Evolutionary conservation across 2,329 filamentous ascomycete genomes (phyloP), one percentile per base, ranked within the genome.

Genomic region (Didymella exigua): DNA sequence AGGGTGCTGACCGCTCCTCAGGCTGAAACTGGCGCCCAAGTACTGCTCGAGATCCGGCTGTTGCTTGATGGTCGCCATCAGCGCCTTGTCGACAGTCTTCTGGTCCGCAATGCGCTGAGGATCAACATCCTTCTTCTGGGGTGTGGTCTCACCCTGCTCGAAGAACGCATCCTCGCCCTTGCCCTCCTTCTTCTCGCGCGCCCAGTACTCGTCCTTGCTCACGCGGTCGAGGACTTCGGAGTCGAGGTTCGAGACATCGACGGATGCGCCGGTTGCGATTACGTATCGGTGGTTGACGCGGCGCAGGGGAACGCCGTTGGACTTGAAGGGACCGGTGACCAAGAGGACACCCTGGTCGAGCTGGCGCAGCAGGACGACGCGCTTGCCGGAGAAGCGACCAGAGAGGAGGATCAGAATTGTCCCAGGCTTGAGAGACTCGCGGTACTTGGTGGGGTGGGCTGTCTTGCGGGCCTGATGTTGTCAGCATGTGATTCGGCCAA

Each of bases 361-460:
- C 80, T 89, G 86, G 87, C 97, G 97, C 78, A 99, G 89, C 80
- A 97, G 92, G 76, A 99, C 86, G 75, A 98, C 95, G 78, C 95
- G 95, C 91, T 98, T 98, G 86, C 95, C 95, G 74, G 95, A 92
- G 91, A 98, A 99, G 77, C 95, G 93, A 75, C 95, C 95, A 78
- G 95, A 93, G 78, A 99, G 92, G 78, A 99, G 91, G 82, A 99
- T 98, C 77, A 99, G 89, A 77, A 99, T 86, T 76, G 93, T 90
- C 76, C 95, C 95, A 75, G 95, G 93, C 81, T 91, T 86, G 76
- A 99, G 93, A 68, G 90, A 89, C 77, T 89, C 83, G 78, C 95
- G 91, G 75, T 92, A 88, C 81, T 91, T 88, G 82, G 92, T 90
- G 74, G 92, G 84, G 77, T 91, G 92, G 79, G 93, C 80, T 73